Conservation (phyloP, 2,329 filamentous ascomycete species). For the Aspergillus versicolor region DNA sequence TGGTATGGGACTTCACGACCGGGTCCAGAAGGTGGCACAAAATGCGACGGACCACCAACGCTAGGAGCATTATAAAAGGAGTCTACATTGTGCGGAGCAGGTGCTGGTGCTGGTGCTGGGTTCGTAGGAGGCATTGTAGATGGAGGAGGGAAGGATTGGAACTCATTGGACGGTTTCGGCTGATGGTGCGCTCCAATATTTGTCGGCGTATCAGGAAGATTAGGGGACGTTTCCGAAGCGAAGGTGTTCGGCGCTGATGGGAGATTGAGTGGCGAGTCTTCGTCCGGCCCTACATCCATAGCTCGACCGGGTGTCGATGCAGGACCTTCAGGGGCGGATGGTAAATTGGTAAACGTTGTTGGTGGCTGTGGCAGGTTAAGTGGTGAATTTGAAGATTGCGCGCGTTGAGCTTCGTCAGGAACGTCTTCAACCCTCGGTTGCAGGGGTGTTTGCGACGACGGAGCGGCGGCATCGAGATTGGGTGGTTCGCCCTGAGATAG, state of each 20-base stretch:
- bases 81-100: slow-evolving; percentile 20
- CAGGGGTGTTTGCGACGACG: slow-evolving; percentile 37
- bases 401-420: slow-evolving; percentile 54
- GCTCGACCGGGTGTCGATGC: slow-evolving; percentile 23
- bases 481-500: slow-evolving; percentile 62
- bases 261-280: slow-evolving; percentile 33
- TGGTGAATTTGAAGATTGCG: slow-evolving; percentile 47
- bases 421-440: slow-evolving; percentile 61
- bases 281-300: slow-evolving; percentile 38
- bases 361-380: slow-evolving; percentile 36
- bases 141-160: slow-evolving; percentile 45
- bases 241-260: slow-evolving; percentile 41
- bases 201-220: slow-evolving; percentile 34
- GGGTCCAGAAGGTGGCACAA: slow-evolving; percentile 20
- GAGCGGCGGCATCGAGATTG: slow-evolving; percentile 59
- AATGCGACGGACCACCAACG: slow-evolving; percentile 18
- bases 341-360: slow-evolving; percentile 20
- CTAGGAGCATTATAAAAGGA: slow-evolving; percentile 23
- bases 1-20: slow-evolving; percentile 20
- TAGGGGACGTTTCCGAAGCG: slow-evolving; percentile 26
- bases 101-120: slow-evolving; percentile 15
- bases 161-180: slow-evolving; percentile 26
- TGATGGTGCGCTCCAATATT: slow-evolving; percentile 17
- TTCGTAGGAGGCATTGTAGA: slow-evolving; percentile 28
- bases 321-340: slow-evolving; percentile 24